Evolutionary conservation across 1,284 basidiomycete genomes (phyloP), one percentile per base, ranked within the genome.

Genomic region (Leccinum pachyderme): DNA sequence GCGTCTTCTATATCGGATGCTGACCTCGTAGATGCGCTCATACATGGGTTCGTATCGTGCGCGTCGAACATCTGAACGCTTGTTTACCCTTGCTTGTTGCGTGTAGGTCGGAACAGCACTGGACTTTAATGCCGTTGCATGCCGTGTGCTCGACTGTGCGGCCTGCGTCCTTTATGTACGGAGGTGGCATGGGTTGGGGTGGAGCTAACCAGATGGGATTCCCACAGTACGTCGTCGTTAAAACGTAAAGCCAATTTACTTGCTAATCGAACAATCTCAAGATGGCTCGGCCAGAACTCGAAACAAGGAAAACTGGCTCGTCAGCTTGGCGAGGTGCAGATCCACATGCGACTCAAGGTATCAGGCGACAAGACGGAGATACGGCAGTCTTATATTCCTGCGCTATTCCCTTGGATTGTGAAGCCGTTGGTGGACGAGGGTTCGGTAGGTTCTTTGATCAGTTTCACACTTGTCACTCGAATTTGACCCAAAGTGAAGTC

Each of bases 271-370:
- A 37, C 1, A 9, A 32, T 47, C 11, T 7, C 11, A 44, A 95
- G 92, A 64, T 98, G 95, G 94, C 84, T 99, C 7, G 96, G 96
- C 11, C 93, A 98, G 69, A 98, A 98, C 70, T 98, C 95, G 48
- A 98, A 95, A 67, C 89, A 91, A 72, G 79, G 73, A 60, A 96
- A 97, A 65, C 79, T 98, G 5, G 78, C 72, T 50, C 82, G 95
- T 47, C 87, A 91, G 59, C 79, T 98, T 22, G 84, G 85, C 27
- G 97, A 99, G 60, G 84, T 98, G 18, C 96, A 98, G 70, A 90
- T 94, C 51, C 89, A 90, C 52, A 98, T 99, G 95, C 86, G 97
- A 1, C 79, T 98, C 49, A 89, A 89, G 61, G 91, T 95, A 0
- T 95, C 94, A 1, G 95, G 93, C 2, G 85, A 95, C 71, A 88